Percentiles rank a stretch among this genome's conserved stretches.
phyloP scores from a whole-genome alignment of 768 basidiomycete species.

The Cystobasidium ongulense region DNA sequence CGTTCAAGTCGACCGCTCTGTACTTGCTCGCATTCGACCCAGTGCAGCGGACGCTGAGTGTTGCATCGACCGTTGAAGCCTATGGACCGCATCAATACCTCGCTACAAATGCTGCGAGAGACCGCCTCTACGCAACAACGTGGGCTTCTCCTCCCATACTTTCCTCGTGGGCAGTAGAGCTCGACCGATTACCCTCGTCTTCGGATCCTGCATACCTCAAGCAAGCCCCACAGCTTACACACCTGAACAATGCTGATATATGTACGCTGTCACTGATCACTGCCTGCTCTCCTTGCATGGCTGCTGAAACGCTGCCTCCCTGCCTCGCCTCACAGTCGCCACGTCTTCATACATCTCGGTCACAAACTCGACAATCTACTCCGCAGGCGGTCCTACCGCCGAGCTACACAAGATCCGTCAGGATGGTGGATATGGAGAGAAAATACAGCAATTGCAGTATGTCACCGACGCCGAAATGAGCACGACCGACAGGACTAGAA shows the following conservation, averaged over 20 bases:
- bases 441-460: slow-evolving; percentile 27
- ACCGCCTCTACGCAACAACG: slow-evolving; percentile 27
- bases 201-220: slow-evolving; percentile 1
- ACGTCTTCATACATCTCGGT: slow-evolving; percentile 31
- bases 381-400: slow-evolving; percentile 29
- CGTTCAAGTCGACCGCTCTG: slow-evolving; percentile 32
- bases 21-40: slow-evolving; percentile 33
- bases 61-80: slow-evolving; percentile 7
- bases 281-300: not conserved
- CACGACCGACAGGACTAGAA: slow-evolving; percentile 29
- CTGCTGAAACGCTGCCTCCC: not conserved
- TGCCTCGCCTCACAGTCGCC: slow-evolving; percentile 14
- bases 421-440: slow-evolving; percentile 23
- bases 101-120: slow-evolving; percentile 5
- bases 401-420: slow-evolving; percentile 17
- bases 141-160: slow-evolving; percentile 27
- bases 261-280: not conserved
- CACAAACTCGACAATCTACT: slow-evolving; percentile 1
- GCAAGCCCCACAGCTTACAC: not conserved
- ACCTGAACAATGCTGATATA: slow-evolving; percentile 22
- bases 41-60: slow-evolving; percentile 13
- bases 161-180: slow-evolving; percentile 30
- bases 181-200: not conserved
- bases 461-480: slow-evolving; percentile 18
- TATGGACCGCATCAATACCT: slow-evolving; percentile 33